Evolutionary conservation across 176 grass and related monocot species (phyloP).

Genomic region (Juncus inflexus): DNA sequence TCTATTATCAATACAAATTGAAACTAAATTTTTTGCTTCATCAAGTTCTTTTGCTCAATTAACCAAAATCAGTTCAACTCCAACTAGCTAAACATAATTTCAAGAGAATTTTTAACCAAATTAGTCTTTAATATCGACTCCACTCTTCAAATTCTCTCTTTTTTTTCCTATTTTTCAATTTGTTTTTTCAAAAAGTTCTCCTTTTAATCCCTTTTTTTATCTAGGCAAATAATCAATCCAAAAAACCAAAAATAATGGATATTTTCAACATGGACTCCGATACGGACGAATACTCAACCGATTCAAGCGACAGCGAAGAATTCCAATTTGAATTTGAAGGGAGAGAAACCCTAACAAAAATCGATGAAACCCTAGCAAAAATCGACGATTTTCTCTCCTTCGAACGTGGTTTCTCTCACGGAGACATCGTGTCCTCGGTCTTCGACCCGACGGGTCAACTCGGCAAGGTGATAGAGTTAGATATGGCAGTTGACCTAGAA

Average conservation of each 20-base stretch:
- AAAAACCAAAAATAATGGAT: constrained; percentile 45
- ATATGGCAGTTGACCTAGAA: constrained; percentile 83
- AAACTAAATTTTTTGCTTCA: too few species aligned
- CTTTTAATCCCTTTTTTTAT: too few species aligned
- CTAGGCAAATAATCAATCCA: not conserved
- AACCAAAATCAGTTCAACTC: not conserved
- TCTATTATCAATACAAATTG: too few species aligned
- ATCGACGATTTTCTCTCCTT: constrained; percentile 88
- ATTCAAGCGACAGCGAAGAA: constrained; percentile 81
- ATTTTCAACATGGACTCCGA: constrained; percentile 60
- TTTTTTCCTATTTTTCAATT: too few species aligned
- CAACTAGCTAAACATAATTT: too few species aligned
- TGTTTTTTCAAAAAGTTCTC: too few species aligned
- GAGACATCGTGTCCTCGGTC: constrained; percentile 67
- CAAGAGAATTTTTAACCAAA: too few species aligned
- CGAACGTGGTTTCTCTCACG: constrained; percentile 71
- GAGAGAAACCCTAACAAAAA: constrained; percentile 59
- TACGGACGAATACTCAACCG: constrained; percentile 46
- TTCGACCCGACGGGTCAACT: constrained; percentile 74
- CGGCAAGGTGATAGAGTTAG: constrained; percentile 56
- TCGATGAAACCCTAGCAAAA: constrained; percentile 82
- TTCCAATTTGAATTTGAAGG: constrained; percentile 34
- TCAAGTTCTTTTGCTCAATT: too few species aligned
- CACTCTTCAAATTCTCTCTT: too few species aligned
- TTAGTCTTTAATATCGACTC: too few species aligned